Percentiles rank a stretch among this genome's conserved stretches.
Conservation (phyloP, 805 yeast species). For the Candida adriatica region DNA sequence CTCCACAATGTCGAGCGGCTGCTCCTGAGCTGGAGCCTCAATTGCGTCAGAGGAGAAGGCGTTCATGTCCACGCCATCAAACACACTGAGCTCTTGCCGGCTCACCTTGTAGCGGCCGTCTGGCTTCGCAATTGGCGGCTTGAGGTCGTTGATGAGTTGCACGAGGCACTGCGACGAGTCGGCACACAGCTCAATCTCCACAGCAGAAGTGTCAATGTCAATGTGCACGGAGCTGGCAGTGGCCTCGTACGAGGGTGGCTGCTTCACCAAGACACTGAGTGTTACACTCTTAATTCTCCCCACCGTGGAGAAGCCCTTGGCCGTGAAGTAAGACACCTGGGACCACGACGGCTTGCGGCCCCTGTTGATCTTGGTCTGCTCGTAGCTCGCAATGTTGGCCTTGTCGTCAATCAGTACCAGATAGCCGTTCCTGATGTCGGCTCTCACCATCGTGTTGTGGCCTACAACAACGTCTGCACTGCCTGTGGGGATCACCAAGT, state of each 20-base stretch:
- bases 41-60: slow-evolving; percentile 19
- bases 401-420: slow-evolving; percentile 62
- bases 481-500: slow-evolving; percentile 47
- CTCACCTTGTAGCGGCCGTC: slow-evolving; percentile 47
- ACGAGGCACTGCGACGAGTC: slow-evolving; percentile 73
- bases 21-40: slow-evolving; percentile 1
- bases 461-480: slow-evolving; percentile 40
- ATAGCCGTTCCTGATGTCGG: slow-evolving; percentile 43
- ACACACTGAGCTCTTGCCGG: slow-evolving; percentile 28
- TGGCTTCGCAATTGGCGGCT: slow-evolving; percentile 53
- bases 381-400: slow-evolving; percentile 27
- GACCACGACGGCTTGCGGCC: slow-evolving; percentile 30
- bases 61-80: slow-evolving; percentile 32
- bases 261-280: slow-evolving; percentile 9
- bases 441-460: slow-evolving; percentile 29
- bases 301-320: slow-evolving; percentile 47
- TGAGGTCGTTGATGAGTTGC: slow-evolving; percentile 65
- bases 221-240: slow-evolving; percentile 27
- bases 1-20: slow-evolving; percentile 19
- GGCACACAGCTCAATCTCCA: slow-evolving; percentile 60
- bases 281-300: slow-evolving; percentile 35
- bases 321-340: slow-evolving; percentile 32
- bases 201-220: slow-evolving; percentile 41
- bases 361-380: slow-evolving; percentile 22
- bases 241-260: slow-evolving; percentile 18